A percentile compares a stretch with the other conserved stretches of the same genome.
These are phyloP conservation scores for Erythrophleum fordii DNA, from an alignment of 306 rosid species.

Conservation along the genomic window DNA sequence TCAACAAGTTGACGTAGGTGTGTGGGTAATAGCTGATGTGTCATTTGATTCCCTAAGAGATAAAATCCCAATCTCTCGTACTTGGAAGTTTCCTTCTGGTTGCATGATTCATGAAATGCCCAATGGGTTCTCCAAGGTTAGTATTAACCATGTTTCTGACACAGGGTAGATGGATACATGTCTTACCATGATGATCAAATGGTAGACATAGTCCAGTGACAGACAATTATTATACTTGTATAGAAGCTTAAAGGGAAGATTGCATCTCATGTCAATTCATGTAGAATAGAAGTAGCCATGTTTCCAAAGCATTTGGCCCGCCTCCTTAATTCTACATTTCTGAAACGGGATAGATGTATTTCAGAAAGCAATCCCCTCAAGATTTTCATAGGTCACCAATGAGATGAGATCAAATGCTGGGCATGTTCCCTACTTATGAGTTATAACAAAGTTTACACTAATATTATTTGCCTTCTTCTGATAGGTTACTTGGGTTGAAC, in stretches of 20 bases:
- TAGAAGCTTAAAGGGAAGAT: not conserved
- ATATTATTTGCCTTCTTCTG: not conserved
- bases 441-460: not conserved
- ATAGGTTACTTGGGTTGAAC: conserved; percentile 84
- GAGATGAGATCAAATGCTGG: not conserved
- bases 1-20: conserved; percentile 51
- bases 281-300: not conserved
- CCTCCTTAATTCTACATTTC: not conserved
- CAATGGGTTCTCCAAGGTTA: conserved; percentile 56
- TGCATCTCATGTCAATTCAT: not conserved
- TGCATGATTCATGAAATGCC: conserved; percentile 64
- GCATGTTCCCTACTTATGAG: not conserved
- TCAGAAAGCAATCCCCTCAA: too few relatives aligned
- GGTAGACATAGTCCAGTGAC: not conserved
- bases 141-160: not conserved
- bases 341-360: not conserved
- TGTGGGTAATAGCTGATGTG: conserved; percentile 70
- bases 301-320: not conserved
- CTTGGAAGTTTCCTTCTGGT: conserved; percentile 82
- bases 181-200: not conserved
- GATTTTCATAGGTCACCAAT: too few relatives aligned
- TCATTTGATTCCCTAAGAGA: conserved; percentile 49
- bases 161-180: too few relatives aligned
- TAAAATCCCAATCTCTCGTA: not conserved
- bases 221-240: not conserved